Percentiles rank a stretch among this genome's conserved stretches.
Evolutionary conservation across 1,139 yeast species (phyloP).

Genomic region (Hyphopichia khmerensis): DNA sequence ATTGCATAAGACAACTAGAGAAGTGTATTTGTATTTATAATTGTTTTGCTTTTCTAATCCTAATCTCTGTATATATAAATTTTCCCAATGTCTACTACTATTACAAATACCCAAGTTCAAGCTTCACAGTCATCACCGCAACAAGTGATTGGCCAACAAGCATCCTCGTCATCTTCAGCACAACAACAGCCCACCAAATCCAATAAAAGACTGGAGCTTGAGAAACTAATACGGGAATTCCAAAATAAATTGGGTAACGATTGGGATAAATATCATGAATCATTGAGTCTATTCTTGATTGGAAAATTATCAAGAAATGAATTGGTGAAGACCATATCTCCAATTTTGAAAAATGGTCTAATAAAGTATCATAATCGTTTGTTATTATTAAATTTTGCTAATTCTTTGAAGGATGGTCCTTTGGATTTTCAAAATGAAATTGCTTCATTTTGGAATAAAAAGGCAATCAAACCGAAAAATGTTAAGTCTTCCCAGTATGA

Average conservation of each 20-base stretch:
- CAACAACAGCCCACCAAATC: neutral
- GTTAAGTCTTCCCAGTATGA: slow-evolving; percentile 68
- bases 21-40: neutral
- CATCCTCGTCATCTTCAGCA: neutral
- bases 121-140: neutral
- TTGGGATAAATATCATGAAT: slow-evolving; percentile 87
- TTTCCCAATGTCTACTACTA: slow-evolving; percentile 1
- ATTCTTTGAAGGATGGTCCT: slow-evolving; percentile 70
- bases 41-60: too few relatives aligned
- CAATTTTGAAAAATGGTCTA: slow-evolving; percentile 52
- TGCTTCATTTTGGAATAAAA: slow-evolving; percentile 58
- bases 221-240: slow-evolving; percentile 68
- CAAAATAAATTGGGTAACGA: slow-evolving; percentile 67
- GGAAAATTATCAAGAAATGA: slow-evolving; percentile 81
- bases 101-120: neutral
- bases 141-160: too few relatives aligned
- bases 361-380: slow-evolving; percentile 74
- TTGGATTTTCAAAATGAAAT: slow-evolving; percentile 46
- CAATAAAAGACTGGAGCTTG: slow-evolving; percentile 66
- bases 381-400: slow-evolving; percentile 77
- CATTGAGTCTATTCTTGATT: slow-evolving; percentile 70
- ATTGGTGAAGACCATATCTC: slow-evolving; percentile 54
- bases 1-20: too few relatives aligned
- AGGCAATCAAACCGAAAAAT: slow-evolving; percentile 42
- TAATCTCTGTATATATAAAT: slow-evolving; percentile 1